Percentiles rank a stretch among this genome's conserved stretches.
These are phyloP conservation scores for Arachnomyces sp. DNA, from an alignment of 2,329 filamentous ascomycete genomes.

Conservation along the genomic window DNA sequence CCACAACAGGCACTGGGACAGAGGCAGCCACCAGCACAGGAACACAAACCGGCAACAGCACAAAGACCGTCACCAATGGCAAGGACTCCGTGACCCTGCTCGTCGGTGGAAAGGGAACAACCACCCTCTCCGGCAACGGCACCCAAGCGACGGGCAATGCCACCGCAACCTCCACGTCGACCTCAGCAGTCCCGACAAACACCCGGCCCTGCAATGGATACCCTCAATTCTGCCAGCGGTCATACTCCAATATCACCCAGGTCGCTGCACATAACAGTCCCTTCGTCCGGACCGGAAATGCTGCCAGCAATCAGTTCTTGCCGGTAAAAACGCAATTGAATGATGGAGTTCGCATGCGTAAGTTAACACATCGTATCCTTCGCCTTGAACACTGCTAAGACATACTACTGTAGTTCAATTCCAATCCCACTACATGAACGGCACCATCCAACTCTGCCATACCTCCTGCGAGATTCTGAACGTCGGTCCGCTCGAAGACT, in stretches of 20 bases:
- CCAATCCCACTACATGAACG: slow-evolving; percentile 50
- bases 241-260: slow-evolving; percentile 74
- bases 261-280: slow-evolving; percentile 76
- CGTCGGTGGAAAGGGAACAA: slow-evolving; percentile 26
- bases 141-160: slow-evolving; percentile 43
- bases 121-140: slow-evolving; percentile 14
- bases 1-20: slow-evolving; percentile 16
- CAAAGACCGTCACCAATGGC: slow-evolving; percentile 17
- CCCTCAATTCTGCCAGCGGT: slow-evolving; percentile 65
- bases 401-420: slow-evolving; percentile 49
- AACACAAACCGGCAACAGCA: slow-evolving; percentile 16
- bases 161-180: slow-evolving; percentile 39
- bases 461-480: slow-evolving; percentile 75
- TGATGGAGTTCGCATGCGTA: slow-evolving; percentile 58
- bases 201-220: slow-evolving; percentile 75
- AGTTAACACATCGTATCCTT: slow-evolving; percentile 14
- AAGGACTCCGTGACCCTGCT: slow-evolving; percentile 34
- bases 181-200: slow-evolving; percentile 51
- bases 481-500: slow-evolving; percentile 67
- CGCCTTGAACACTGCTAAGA: slow-evolving; percentile 2
- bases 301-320: slow-evolving; percentile 67
- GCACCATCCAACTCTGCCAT: slow-evolving; percentile 71
- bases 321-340: slow-evolving; percentile 64
- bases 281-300: slow-evolving; percentile 62
- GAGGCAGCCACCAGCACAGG: slow-evolving; percentile 14